phyloP scores from a whole-genome alignment of 495 filamentous ascomycete species.

The Astrocystis sublimbata region DNA sequence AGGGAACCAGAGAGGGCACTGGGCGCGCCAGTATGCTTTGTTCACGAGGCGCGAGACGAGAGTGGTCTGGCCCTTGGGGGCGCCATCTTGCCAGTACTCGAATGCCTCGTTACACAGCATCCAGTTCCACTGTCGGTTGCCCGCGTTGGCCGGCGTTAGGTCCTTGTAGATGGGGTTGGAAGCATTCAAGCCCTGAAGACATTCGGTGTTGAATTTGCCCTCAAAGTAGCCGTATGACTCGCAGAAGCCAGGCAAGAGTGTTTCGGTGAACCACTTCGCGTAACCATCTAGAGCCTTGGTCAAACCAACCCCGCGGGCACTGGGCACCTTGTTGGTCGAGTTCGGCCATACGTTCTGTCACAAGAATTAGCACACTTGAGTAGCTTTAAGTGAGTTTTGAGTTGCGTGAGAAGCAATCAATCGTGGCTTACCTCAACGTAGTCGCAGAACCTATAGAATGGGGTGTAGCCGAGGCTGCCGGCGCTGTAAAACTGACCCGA shows the following conservation, averaged over 20 bases:
- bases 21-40: slow-evolving; percentile 57
- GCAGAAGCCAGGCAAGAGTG: slow-evolving; percentile 48
- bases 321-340: slow-evolving; percentile 33
- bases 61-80: slow-evolving; percentile 41
- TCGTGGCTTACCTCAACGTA: slow-evolving; percentile 32
- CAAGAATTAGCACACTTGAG: background rate
- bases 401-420: too few species aligned
- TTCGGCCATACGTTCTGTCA: slow-evolving; percentile 30
- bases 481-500: slow-evolving; percentile 49
- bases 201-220: slow-evolving; percentile 48
- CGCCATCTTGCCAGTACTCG: slow-evolving; percentile 60
- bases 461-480: slow-evolving; percentile 41
- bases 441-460: slow-evolving; percentile 57
- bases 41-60: slow-evolving; percentile 61
- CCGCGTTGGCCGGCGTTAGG: slow-evolving; percentile 47
- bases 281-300: slow-evolving; percentile 51
- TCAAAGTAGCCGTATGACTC: slow-evolving; percentile 49
- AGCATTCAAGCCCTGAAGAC: slow-evolving; percentile 60
- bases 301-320: slow-evolving; percentile 47
- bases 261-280: slow-evolving; percentile 52
- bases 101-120: slow-evolving; percentile 68
- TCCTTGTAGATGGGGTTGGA: slow-evolving; percentile 60
- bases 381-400: background rate
- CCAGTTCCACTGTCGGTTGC: slow-evolving; percentile 65
- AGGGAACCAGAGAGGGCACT: slow-evolving; percentile 64